Conservation (phyloP, 306 rosid species). For the apple (Malus domestica) region DNA sequence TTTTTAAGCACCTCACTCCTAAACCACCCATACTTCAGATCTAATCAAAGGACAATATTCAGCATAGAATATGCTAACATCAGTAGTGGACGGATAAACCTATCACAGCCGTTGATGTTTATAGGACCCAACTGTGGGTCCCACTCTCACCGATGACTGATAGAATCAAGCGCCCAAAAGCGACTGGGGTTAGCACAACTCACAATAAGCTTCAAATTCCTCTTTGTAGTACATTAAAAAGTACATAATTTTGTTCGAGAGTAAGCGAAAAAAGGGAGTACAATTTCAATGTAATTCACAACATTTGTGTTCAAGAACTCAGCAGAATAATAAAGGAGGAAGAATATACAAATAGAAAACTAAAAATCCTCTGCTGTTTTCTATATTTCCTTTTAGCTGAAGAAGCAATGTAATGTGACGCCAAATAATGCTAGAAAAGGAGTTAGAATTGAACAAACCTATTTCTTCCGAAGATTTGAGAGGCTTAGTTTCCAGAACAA, state of each 20-base stretch:
- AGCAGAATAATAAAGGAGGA: background rate
- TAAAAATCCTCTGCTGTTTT: background rate
- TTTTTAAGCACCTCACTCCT: too few species aligned
- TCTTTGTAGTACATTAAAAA: too few species aligned
- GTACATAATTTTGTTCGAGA: too few species aligned
- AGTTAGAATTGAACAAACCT: background rate
- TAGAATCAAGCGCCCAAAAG: too few species aligned
- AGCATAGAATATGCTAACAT: background rate
- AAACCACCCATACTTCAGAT: too few species aligned
- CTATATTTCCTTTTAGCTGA: background rate
- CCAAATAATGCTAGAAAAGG: background rate
- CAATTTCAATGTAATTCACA: too few species aligned
- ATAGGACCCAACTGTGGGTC: too few species aligned
- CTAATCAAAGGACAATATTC: background rate
- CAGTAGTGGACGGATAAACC: background rate
- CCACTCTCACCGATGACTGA: background rate
- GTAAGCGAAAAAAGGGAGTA: too few species aligned
- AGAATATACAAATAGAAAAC: background rate
- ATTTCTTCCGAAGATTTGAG: constrained; percentile 15
- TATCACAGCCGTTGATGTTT: background rate
- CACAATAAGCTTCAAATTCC: too few species aligned
- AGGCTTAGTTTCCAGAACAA: constrained; percentile 56
- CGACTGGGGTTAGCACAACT: background rate
- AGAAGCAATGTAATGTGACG: background rate
- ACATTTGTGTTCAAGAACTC: background rate